Evolutionary conservation across 495 filamentous ascomycete species (phyloP).

Genomic region (Annulohypoxylon nitens): DNA sequence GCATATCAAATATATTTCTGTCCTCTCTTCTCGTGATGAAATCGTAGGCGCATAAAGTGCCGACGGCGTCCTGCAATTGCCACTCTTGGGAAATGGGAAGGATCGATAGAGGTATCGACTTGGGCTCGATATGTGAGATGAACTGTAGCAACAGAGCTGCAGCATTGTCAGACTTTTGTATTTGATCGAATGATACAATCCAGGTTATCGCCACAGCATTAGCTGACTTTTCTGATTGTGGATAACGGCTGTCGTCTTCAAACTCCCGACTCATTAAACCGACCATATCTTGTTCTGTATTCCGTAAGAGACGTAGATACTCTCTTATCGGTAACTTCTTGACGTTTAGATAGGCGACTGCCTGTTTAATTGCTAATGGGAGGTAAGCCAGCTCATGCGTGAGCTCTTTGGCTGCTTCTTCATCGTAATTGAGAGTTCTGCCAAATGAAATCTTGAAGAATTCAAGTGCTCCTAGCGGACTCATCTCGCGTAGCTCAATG

Average conservation of each 20-base stretch:
- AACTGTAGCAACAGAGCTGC: slow-evolving; percentile 59
- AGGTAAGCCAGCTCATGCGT: slow-evolving; percentile 54
- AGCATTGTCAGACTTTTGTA: slow-evolving; percentile 47
- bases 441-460: slow-evolving; percentile 45
- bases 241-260: slow-evolving; percentile 59
- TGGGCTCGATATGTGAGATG: slow-evolving; percentile 60
- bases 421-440: slow-evolving; percentile 23
- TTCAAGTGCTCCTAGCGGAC: slow-evolving; percentile 35
- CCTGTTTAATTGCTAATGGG: slow-evolving; percentile 64
- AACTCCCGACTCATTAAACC: slow-evolving; percentile 66
- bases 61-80: slow-evolving; percentile 49
- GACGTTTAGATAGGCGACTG: slow-evolving; percentile 60
- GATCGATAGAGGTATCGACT: slow-evolving; percentile 53
- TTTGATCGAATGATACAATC: slow-evolving; percentile 66
- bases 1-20: slow-evolving; percentile 52
- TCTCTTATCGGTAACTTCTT: slow-evolving; percentile 53
- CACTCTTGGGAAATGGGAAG: slow-evolving; percentile 44
- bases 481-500: slow-evolving; percentile 52
- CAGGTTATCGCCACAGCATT: slow-evolving; percentile 69
- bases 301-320: slow-evolving; percentile 62
- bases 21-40: slow-evolving; percentile 50
- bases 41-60: slow-evolving; percentile 52
- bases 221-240: slow-evolving; percentile 39
- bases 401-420: slow-evolving; percentile 39
- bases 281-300: slow-evolving; percentile 56